A percentile compares a stretch with the other conserved stretches of the same genome.
These are phyloP conservation scores for Cymodocea nodosa DNA, from an alignment of 116 monocot species.

Conservation along the genomic window DNA sequence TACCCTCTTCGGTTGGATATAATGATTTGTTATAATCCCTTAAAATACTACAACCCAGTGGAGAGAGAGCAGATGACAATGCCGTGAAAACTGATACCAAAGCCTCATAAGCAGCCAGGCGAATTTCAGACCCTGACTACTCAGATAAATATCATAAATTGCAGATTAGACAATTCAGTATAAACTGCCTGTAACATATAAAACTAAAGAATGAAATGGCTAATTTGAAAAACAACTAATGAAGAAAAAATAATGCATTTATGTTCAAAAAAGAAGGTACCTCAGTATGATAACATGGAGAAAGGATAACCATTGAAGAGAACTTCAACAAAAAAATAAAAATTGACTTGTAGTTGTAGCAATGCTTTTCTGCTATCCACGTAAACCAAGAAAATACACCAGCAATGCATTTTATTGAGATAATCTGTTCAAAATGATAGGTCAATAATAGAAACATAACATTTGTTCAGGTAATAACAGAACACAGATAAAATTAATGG, in stretches of 20 bases:
- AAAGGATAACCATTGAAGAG: conserved; percentile 48
- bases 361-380: conserved; percentile 16
- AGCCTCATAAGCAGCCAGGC: conserved; percentile 72
- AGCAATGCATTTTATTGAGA: conserved; percentile 47
- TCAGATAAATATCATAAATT: conserved; percentile 17
- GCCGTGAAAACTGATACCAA: conserved; percentile 41
- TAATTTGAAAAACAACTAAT: not conserved
- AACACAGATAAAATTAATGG: not conserved
- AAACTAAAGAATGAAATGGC: not conserved
- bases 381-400: conserved; percentile 37
- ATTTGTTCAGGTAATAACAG: not conserved
- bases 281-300: conserved; percentile 36
- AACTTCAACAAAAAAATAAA: conserved; percentile 56
- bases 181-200: not conserved
- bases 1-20: conserved; percentile 12
- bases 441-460: not conserved
- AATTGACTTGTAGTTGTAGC: conserved; percentile 20
- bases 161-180: conserved; percentile 7
- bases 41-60: conserved; percentile 21
- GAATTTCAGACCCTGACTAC: conserved; percentile 73
- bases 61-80: conserved; percentile 25
- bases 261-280: conserved; percentile 15
- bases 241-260: not conserved
- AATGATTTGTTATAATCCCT: conserved; percentile 15
- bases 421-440: conserved; percentile 41